phyloP scores from a whole-genome alignment of 169 alveolate species.

The Cryptosporidium sp. region DNA sequence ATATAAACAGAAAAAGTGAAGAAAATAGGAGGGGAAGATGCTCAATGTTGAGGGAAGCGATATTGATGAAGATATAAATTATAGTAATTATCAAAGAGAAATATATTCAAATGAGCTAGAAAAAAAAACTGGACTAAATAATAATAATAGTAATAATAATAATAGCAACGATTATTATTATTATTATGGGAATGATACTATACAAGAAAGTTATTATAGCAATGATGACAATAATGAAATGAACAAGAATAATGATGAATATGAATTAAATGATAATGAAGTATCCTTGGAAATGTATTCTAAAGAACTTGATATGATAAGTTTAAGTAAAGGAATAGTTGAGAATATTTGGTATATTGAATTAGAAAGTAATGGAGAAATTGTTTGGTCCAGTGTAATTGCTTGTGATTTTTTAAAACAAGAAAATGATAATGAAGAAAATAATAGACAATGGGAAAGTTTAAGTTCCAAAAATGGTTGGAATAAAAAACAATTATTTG shows the following conservation, averaged over 20 bases:
- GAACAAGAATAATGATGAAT: background rate
- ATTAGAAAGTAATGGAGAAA: background rate
- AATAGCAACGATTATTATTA: no score
- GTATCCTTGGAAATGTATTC: slow-evolving; percentile 21
- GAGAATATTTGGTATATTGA: slow-evolving; percentile 74
- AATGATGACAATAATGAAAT: background rate
- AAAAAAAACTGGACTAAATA: no score
- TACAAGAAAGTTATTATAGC: background rate
- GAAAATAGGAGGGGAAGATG: background rate
- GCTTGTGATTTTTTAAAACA: slow-evolving; percentile 14
- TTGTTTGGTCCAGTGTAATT: slow-evolving; percentile 55
- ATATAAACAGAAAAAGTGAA: no score
- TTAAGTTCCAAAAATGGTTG: background rate
- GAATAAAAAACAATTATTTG: slow-evolving; percentile 10
- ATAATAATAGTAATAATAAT: no score
- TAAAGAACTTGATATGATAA: slow-evolving; percentile 5
- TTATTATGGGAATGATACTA: background rate
- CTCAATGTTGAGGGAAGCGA: background rate
- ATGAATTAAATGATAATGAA: background rate
- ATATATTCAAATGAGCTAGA: background rate
- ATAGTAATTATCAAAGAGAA: background rate
- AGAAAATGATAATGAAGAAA: background rate
- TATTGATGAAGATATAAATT: background rate
- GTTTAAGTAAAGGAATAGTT: slow-evolving; percentile 22
- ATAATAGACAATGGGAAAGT: background rate